These are phyloP conservation scores for Trichoderma cornu-damae DNA, from an alignment of 2,329 filamentous ascomycete species.

Conservation along the genomic window DNA sequence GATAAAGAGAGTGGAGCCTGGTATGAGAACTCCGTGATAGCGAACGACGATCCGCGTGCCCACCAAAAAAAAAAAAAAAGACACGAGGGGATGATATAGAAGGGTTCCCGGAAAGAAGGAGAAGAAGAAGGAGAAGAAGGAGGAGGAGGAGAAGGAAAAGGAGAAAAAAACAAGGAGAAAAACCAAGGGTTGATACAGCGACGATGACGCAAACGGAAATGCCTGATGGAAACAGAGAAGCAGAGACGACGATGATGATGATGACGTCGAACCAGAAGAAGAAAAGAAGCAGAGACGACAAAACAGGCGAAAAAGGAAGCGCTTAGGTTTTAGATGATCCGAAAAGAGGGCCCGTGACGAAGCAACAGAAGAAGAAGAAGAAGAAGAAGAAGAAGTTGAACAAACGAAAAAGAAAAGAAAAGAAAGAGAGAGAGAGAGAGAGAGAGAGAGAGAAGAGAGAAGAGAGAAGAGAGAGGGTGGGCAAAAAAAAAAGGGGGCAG, in stretches of 20 bases:
- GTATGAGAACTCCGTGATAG: too few relatives aligned
- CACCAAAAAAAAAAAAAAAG: neutral
- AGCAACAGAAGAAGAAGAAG: neutral
- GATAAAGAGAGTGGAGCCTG: constrained; percentile 9
- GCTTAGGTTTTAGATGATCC: too few relatives aligned
- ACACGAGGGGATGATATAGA: neutral
- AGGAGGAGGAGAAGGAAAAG: neutral
- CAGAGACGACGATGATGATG: neutral
- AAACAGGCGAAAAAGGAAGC: neutral
- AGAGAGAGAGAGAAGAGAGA: neutral
- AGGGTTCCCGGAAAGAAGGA: too few relatives aligned
- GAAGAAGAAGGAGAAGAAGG: neutral
- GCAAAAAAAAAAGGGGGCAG: too few relatives aligned
- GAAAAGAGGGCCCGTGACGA: too few relatives aligned
- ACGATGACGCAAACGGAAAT: neutral
- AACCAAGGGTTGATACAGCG: neutral
- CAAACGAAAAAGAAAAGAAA: neutral
- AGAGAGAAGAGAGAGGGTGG: too few relatives aligned
- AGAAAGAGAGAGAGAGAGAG: neutral
- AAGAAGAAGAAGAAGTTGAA: neutral
- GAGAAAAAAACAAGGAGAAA: neutral
- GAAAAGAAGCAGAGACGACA: neutral
- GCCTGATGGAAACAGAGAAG: neutral
- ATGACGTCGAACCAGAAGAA: neutral
- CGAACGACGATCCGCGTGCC: constrained; percentile 13